Percentiles rank a stretch among this genome's conserved stretches.
Conservation (phyloP, 2,329 filamentous ascomycete genomes). For the Aspergillus aculeatinus region DNA sequence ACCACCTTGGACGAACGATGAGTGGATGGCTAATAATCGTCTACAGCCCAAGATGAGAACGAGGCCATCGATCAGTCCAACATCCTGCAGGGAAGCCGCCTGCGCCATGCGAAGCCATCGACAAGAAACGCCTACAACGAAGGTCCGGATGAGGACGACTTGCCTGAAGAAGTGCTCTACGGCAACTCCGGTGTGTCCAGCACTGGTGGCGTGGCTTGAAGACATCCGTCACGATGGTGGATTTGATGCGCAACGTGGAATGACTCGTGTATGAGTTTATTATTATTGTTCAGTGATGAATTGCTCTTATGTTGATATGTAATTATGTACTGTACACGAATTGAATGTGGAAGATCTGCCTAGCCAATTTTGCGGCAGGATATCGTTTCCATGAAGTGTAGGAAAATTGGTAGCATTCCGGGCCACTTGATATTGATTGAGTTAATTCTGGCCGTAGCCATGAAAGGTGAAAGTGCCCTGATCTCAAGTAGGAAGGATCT, state of each 20-base stretch:
- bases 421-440: too few species aligned
- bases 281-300: neutral
- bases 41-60: slow-evolving; percentile 22
- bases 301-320: neutral
- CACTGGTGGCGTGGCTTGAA: neutral
- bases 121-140: slow-evolving; percentile 23
- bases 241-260: neutral
- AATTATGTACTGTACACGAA: neutral
- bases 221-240: neutral
- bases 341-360: neutral
- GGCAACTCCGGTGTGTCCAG: neutral
- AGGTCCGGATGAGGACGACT: slow-evolving; percentile 25
- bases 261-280: neutral
- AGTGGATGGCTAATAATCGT: neutral
- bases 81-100: slow-evolving; percentile 22
- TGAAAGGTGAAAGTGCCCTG: neutral
- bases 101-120: slow-evolving; percentile 26
- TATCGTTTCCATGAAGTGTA: neutral
- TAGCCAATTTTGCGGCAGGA: neutral
- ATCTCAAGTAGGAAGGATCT: too few species aligned
- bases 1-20: neutral
- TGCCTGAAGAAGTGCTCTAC: slow-evolving; percentile 16
- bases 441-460: neutral
- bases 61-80: slow-evolving; percentile 25
- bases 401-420: neutral